phyloP scores from a whole-genome alignment of 345 rosid genomes.

The Carallia pectinifolia region DNA sequence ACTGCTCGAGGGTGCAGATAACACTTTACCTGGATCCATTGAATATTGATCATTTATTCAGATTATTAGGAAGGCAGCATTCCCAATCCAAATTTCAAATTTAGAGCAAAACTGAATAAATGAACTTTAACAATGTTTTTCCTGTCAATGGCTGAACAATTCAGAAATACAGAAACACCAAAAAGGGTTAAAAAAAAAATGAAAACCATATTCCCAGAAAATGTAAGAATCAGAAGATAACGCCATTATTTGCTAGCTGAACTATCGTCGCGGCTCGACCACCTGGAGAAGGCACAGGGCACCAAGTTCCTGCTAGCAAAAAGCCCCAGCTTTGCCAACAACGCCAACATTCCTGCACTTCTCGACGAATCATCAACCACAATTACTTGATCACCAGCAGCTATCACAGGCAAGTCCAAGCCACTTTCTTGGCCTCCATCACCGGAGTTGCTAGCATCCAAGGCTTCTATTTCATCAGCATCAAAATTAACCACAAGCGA shows the following conservation, averaged over 20 bases:
- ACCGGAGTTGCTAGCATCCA: constrained; percentile 27
- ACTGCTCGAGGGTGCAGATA: too few species aligned
- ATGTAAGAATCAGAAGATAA: not conserved
- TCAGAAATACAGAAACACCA: not conserved
- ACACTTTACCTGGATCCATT: too few species aligned
- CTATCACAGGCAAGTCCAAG: constrained; percentile 25
- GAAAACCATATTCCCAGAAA: not conserved
- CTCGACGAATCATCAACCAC: constrained; percentile 33
- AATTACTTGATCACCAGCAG: constrained; percentile 26
- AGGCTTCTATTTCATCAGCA: constrained; percentile 38
- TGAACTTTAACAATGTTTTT: too few species aligned
- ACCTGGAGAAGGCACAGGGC: constrained; percentile 54
- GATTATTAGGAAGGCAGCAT: too few species aligned
- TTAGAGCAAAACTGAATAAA: not conserved
- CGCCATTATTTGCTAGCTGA: constrained; percentile 33
- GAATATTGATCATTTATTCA: too few species aligned
- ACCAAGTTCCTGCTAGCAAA: constrained; percentile 53
- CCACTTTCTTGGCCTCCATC: constrained; percentile 49
- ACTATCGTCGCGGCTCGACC: constrained; percentile 42
- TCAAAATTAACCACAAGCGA: constrained; percentile 64
- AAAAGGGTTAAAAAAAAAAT: not conserved
- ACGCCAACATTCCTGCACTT: constrained; percentile 49
- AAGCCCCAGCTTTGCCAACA: constrained; percentile 53
- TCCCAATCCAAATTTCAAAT: not conserved
- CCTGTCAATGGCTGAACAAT: not conserved